Evolutionary conservation across 257 asterid species (phyloP).

Genomic region (Solanum bulbocastanum): DNA sequence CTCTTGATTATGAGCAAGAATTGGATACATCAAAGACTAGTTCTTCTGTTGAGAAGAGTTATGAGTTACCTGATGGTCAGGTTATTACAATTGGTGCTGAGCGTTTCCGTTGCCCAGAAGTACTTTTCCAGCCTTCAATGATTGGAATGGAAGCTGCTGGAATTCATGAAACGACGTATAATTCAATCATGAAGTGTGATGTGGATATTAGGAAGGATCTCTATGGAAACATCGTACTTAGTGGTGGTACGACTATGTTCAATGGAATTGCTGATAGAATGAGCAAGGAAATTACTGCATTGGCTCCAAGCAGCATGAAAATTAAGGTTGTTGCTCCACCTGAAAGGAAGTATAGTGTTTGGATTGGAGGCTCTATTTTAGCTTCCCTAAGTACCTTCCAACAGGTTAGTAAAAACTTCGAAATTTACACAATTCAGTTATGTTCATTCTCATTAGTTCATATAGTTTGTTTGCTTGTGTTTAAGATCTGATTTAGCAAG

Average conservation of each 20-base stretch:
- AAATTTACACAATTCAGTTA: neutral
- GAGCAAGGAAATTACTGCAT: slow-evolving; percentile 30
- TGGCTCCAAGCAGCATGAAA: slow-evolving; percentile 42
- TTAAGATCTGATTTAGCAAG: too few species aligned
- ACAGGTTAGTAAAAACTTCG: slow-evolving; percentile 10
- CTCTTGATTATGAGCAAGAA: slow-evolving; percentile 30
- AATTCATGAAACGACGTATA: slow-evolving; percentile 28
- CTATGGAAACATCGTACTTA: slow-evolving; percentile 28
- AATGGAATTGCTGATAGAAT: slow-evolving; percentile 30
- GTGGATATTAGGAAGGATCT: slow-evolving; percentile 31
- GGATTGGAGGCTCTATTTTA: slow-evolving; percentile 40
- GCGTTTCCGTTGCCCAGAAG: slow-evolving; percentile 35
- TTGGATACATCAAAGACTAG: slow-evolving; percentile 26
- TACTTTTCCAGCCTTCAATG: slow-evolving; percentile 35
- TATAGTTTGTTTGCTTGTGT: neutral
- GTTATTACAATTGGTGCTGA: slow-evolving; percentile 29
- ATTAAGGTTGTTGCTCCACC: slow-evolving; percentile 40
- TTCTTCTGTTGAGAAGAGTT: slow-evolving; percentile 28
- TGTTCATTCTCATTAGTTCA: neutral
- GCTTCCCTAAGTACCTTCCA: slow-evolving; percentile 38
- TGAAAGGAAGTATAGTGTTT: slow-evolving; percentile 36
- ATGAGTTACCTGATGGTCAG: slow-evolving; percentile 34
- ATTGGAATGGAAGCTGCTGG: slow-evolving; percentile 36
- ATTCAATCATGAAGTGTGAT: slow-evolving; percentile 37
- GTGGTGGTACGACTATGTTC: slow-evolving; percentile 35